phyloP scores from a whole-genome alignment of 768 basidiomycete genomes.

The Auriculariales sp. region DNA sequence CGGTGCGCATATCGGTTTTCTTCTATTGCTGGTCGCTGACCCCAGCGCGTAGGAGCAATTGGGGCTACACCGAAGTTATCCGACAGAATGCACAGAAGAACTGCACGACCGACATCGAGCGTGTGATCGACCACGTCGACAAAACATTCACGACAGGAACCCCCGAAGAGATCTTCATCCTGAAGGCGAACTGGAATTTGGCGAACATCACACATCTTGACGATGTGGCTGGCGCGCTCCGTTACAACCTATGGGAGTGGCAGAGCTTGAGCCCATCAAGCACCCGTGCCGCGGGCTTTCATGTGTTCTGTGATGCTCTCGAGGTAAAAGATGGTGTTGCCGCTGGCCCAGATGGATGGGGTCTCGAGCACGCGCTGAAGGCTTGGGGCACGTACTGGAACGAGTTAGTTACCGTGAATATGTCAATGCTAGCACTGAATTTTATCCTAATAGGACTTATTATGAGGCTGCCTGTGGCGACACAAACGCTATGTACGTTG shows the following conservation, averaged over 20 bases:
- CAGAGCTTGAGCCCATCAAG: constrained; percentile 39
- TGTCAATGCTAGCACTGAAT: too few relatives aligned
- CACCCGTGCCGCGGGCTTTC: constrained; percentile 34
- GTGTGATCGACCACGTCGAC: constrained; percentile 48
- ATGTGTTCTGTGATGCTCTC: constrained; percentile 50
- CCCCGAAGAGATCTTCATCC: constrained; percentile 28
- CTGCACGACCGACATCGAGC: constrained; percentile 59
- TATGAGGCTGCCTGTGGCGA: constrained; percentile 34
- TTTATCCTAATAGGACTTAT: too few relatives aligned
- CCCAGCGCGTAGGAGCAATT: constrained; percentile 30
- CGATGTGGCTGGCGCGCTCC: constrained; percentile 44
- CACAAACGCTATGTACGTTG: constrained; percentile 30
- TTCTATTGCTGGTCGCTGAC: not conserved
- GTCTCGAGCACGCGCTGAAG: constrained; percentile 8
- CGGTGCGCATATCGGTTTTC: not conserved
- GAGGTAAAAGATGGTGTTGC: constrained; percentile 45
- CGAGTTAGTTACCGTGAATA: too few relatives aligned
- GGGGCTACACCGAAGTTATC: constrained; percentile 62
- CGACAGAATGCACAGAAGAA: constrained; percentile 53
- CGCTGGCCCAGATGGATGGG: constrained; percentile 18
- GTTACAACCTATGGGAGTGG: constrained; percentile 52
- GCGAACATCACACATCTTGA: constrained; percentile 42
- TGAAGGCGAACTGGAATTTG: constrained; percentile 50
- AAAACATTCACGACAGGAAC: constrained; percentile 33
- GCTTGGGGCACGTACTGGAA: constrained; percentile 10